Base-by-base conservation (phyloP, 169 alveolate species). In the Plasmodium inui region DNA sequence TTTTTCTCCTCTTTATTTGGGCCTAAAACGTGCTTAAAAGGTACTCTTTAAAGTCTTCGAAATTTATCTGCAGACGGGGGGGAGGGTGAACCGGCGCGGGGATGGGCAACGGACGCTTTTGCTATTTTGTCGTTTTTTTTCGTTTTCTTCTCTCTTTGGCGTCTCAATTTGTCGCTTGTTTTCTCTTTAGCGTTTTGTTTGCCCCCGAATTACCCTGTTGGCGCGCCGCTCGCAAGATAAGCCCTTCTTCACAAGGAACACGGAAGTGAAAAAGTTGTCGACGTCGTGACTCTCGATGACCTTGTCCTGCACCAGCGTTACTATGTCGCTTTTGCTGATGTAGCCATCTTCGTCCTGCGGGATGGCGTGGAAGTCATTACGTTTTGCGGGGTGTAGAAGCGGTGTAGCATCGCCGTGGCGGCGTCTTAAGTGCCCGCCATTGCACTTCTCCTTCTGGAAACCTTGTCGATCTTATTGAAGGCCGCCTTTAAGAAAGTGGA, bases 381-480 rank as follows among this genome's bases (percentile, higher is more conserved):
- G 72, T 55, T 82, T 41, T 82, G 46, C 9, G 32, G 71, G 39
- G 19, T 10, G 61, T 50, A 14, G 17, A 0, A 50, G 6, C 61
- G 61, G 22, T 50, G 22, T 50, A 14, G 61, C 39, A 2, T 1
- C 61, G 19, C 26, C 61, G 61, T 34, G 61, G 32, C 14, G 61
- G 19, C 44, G 22, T 76, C 14, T 76, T n/a, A 61, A 28, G 6
- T 41, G 39, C 34, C 50, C 41, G 10, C 26, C 76, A 57, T 39
- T 14, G 50, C 53, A 30, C 26, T 19, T 88, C 6, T 39, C 57
- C n/a, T 26, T 50, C 61, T 44, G 39, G n/a, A 12, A 67, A 89
- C 94, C 94, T 89, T 89, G 73, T 89, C 94, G 71, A 89, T 89
- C 61, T 89, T 89, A n/a, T 89, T 89, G 85, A 89, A 89, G 53